These are phyloP conservation scores for Discostella stelligeroides DNA, from an alignment of 108 stramenopile genomes.

Conservation along the genomic window DNA sequence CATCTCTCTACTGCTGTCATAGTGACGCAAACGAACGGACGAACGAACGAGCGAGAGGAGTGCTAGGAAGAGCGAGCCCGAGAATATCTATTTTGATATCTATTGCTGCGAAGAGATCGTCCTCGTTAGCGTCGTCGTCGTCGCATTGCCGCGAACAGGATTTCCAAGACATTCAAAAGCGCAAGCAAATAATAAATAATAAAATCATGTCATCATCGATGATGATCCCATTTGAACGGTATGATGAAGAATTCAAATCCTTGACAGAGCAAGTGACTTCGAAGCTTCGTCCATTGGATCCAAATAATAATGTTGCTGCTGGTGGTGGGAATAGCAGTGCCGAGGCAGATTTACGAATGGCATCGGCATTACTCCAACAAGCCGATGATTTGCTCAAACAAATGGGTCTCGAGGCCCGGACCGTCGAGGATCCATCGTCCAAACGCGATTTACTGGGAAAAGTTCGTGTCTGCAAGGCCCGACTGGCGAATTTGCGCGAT, in stretches of 20 bases:
- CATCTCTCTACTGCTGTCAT: too few relatives aligned
- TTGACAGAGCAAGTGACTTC: slow-evolving; percentile 83
- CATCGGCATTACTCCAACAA: slow-evolving; percentile 76
- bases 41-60: too few relatives aligned
- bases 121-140: too few relatives aligned
- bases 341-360: slow-evolving; percentile 52
- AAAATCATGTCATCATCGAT: not conserved
- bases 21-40: too few relatives aligned
- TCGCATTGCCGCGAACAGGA: too few relatives aligned
- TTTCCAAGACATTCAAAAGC: too few relatives aligned
- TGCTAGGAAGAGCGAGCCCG: too few relatives aligned
- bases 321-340: too few relatives aligned
- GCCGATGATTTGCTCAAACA: slow-evolving; percentile 94
- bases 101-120: too few relatives aligned
- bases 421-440: slow-evolving; percentile 60
- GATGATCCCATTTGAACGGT: slow-evolving; percentile 82
- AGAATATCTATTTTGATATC: too few relatives aligned
- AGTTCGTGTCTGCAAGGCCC: slow-evolving; percentile 58
- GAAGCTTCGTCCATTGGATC: slow-evolving; percentile 61
- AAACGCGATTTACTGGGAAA: slow-evolving; percentile 79
- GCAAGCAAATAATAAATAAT: too few relatives aligned
- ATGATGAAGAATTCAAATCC: slow-evolving; percentile 94
- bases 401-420: slow-evolving; percentile 94
- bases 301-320: too few relatives aligned
- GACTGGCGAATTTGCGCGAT: slow-evolving; percentile 49